These are phyloP conservation scores for Caloboletus firmus DNA, from an alignment of 1,284 basidiomycete species.

Conservation along the genomic window DNA sequence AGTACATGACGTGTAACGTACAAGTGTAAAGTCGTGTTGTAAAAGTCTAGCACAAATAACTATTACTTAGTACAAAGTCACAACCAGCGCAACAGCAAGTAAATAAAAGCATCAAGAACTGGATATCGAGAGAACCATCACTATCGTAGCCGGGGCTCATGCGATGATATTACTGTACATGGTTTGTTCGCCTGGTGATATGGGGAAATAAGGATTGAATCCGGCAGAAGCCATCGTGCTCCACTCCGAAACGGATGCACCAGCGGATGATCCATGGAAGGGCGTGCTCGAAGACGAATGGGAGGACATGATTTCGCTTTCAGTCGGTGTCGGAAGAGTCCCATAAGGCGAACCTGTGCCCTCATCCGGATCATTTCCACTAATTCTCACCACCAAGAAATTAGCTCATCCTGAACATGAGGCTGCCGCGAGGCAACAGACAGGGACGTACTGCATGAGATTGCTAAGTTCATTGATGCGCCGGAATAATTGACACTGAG, in stretches of 20 bases:
- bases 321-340: slow-evolving; percentile 51
- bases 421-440: slow-evolving; percentile 26
- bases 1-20: slow-evolving; percentile 38
- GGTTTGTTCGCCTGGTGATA: slow-evolving; percentile 45
- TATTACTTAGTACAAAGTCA: slow-evolving; percentile 30
- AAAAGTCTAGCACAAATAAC: slow-evolving; percentile 34
- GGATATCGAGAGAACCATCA: slow-evolving; percentile 6
- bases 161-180: slow-evolving; percentile 56
- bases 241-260: slow-evolving; percentile 59
- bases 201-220: slow-evolving; percentile 71
- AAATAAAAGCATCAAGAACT: slow-evolving; percentile 27
- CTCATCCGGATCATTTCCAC: slow-evolving; percentile 48
- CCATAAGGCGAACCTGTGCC: slow-evolving; percentile 40
- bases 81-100: slow-evolving; percentile 35
- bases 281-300: slow-evolving; percentile 60
- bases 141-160: slow-evolving; percentile 30
- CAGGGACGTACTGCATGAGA: slow-evolving; percentile 62
- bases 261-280: slow-evolving; percentile 38
- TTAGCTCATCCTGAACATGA: slow-evolving; percentile 37
- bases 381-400: slow-evolving; percentile 34
- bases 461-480: slow-evolving; percentile 62
- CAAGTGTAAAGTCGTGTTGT: slow-evolving; percentile 23
- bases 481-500: slow-evolving; percentile 56
- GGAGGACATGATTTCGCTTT: slow-evolving; percentile 68
- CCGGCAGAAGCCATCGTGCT: slow-evolving; percentile 51